Conservation (phyloP, 805 yeast genomes). For the Candida pini region DNA sequence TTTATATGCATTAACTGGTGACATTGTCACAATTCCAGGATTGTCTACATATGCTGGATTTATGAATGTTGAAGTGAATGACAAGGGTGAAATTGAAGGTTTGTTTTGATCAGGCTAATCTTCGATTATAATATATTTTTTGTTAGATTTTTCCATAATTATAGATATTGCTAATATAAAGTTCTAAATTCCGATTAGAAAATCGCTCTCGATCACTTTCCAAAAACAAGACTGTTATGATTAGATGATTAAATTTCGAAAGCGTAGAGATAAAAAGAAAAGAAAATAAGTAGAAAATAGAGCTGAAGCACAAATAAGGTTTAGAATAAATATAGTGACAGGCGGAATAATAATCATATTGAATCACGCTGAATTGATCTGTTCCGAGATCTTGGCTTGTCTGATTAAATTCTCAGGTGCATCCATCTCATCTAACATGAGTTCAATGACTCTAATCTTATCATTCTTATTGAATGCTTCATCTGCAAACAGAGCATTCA, state of each 20-base stretch:
- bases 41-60: constrained; percentile 81
- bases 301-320: no score
- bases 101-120: no score
- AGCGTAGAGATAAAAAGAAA: no score
- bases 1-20: constrained; percentile 79
- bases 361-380: constrained; percentile 22
- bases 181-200: no score
- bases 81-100: constrained; percentile 78
- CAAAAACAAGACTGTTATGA: no score
- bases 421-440: constrained; percentile 64
- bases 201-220: no score
- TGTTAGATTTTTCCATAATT: no score
- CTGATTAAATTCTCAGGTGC: constrained; percentile 61
- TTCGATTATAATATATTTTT: no score
- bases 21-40: constrained; percentile 83
- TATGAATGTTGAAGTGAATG: constrained; percentile 80
- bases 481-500: constrained; percentile 43
- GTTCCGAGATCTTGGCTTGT: constrained; percentile 54
- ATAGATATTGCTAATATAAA: no score
- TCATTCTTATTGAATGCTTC: constrained; percentile 46
- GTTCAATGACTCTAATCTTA: constrained; percentile 61
- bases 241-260: no score
- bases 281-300: no score
- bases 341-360: not conserved
- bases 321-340: no score